Base-by-base conservation (phyloP, 2,329 filamentous ascomycete genomes). In the Botryotinia narcissicola region DNA sequence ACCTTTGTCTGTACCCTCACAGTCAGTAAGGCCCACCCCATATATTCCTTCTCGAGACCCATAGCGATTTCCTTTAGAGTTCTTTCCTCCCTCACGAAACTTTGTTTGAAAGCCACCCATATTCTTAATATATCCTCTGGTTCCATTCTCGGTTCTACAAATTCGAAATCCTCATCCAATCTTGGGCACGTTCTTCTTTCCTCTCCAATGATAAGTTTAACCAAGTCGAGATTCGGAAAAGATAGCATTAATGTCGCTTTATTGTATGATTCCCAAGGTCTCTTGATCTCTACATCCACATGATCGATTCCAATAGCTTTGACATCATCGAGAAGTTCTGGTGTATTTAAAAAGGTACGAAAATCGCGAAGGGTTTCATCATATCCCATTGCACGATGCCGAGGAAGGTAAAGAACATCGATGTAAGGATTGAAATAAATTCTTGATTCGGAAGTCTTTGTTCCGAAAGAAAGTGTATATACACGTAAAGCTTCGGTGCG, bases 241-340 rank as follows among this genome's bases (percentile, higher is more conserved):
- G 81, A 82, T 63, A 83, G 80, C 70, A 86, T 81, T 60, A 86
- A 78, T 37, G 82, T 81, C 46, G 84, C 84, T 79, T 86, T 86
- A 80, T 85, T 86, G 80, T 86, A 87, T 18, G 83, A 83, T 80
- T 87, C 85, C 85, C 85, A 86, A 25, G 85, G 85, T 51, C 84
- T 80, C 67, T 85, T 83, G 70, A 85, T 81, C 48, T 83, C 80
- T 25, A 82, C 79, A 42, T 81, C 81, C 48, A 86, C 84, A 72
- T 86, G 83, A 77, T 87, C 85, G 64, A 87, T 81, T 3, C 84
- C 85, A 10, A 87, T 80, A 48, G 81, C 80, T 61, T 78, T 78
- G 20, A 85, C 80, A 57, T 82, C 78, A 44, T 82, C 78, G 18
- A 82, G 78, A 46, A 80, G 79, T 42, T 76, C 78, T 0, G 76